phyloP scores from a whole-genome alignment of 768 basidiomycete species.

The Neoboletus magnificus region DNA sequence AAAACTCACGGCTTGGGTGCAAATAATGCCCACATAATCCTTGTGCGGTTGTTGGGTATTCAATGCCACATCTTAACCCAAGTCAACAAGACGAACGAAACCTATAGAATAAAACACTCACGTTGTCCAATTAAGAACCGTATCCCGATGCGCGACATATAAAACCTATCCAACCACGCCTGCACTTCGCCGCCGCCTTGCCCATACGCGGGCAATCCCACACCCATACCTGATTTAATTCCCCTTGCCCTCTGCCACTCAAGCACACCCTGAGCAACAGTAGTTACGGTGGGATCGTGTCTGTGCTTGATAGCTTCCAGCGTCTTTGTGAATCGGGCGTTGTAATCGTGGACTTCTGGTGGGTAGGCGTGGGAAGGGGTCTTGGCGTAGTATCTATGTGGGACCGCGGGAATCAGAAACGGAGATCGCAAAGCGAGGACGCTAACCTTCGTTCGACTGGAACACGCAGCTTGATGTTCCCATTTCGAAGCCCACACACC shows the following conservation, averaged over 20 bases:
- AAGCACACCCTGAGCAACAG: slow-evolving; percentile 91
- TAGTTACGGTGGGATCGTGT: slow-evolving; percentile 97
- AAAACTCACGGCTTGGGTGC: slow-evolving; percentile 74
- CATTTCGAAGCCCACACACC: slow-evolving; percentile 15
- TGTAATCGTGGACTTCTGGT: slow-evolving; percentile 91
- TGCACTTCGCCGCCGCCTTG: slow-evolving; percentile 86
- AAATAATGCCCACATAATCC: slow-evolving; percentile 96
- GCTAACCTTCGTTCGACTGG: slow-evolving; percentile 15
- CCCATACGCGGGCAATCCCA: slow-evolving; percentile 35
- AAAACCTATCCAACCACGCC: slow-evolving; percentile 96
- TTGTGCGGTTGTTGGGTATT: slow-evolving; percentile 87
- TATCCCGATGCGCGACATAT: slow-evolving; percentile 92
- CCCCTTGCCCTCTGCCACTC: slow-evolving; percentile 79
- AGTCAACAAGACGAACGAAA: background rate
- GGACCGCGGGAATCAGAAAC: slow-evolving; percentile 2
- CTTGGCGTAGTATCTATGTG: slow-evolving; percentile 78
- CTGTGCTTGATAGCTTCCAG: slow-evolving; percentile 87
- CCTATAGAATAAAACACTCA: slow-evolving; percentile 35
- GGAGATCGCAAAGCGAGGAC: background rate
- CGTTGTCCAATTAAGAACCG: slow-evolving; percentile 96
- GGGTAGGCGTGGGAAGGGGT: slow-evolving; percentile 72
- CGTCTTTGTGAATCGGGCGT: slow-evolving; percentile 81
- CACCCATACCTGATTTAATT: slow-evolving; percentile 24
- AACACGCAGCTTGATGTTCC: slow-evolving; percentile 15
- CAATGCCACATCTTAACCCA: slow-evolving; percentile 74